Base-by-base conservation (phyloP, 108 stramenopile species). In the Cyclotella atomus region DNA sequence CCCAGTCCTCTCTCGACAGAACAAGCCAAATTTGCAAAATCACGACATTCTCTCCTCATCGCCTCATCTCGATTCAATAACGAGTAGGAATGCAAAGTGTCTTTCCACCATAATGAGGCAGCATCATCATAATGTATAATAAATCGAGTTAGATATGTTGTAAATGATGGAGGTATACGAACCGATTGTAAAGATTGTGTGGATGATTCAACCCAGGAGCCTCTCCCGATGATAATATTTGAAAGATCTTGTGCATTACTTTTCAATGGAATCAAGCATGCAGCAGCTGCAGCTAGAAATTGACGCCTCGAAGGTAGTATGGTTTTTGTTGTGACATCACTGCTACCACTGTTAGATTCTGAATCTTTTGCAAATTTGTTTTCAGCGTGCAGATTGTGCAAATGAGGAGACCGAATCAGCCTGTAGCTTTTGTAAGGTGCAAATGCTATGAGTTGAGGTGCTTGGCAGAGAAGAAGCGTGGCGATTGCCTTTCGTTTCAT, bases 71-170 rank as follows among this genome's bases (percentile, higher is more conserved):
- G 25, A 6, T 83, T 34, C 24, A 95, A 64, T 21, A 95, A 68
- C 1, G 89, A 87, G 67, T 75, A 86, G 3, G 76, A 62, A 0
- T 47, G n/a, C 24, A 78, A 10, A 6, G 65, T 64, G 5, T 72
- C 46, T 12, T 68, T 55, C 91, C 91, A 95, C 93, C 93, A 95
- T 0, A 65, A 34, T 0, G 72, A 54, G 2, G 83, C 88, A 7
- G 82, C 82, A 25, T 57, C 60, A 61, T 95, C 93, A 63, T 88
- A 95, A 28, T 76, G 77, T 19, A 95, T 75, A 3, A 95, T 59
- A 72, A 95, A 90, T 33, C 93, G 68, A 10, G 91, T 68, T 12
- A 84, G 56, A 49, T 92, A 95, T 15, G 89, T 89, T 3, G 72
- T 73, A 79, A 95, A 95, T 5, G 75, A 73, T n/a, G 89, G 68